Base-by-base conservation (phyloP, 208 protist genomes). In the Strigomonas culicis region DNA sequence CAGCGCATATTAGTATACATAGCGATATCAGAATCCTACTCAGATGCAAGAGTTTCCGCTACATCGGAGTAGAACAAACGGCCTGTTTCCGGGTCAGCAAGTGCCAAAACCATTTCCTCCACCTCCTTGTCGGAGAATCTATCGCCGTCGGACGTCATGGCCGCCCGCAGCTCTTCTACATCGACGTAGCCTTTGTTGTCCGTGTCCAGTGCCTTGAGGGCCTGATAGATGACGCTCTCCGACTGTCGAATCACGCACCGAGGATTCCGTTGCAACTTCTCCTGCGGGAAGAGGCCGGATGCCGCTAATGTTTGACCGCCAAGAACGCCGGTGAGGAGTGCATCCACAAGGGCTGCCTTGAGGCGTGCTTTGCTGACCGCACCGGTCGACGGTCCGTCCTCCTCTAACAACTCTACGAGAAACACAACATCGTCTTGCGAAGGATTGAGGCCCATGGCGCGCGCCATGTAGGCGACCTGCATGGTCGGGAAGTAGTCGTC, bases 401-500 rank as follows among this genome's bases (percentile, higher is more conserved):
- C 82, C 61, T 93, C 84, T 27, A 95, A 69, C 43, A 93, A 72
- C 63, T 87, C 72, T 2, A 92, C 78, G 7, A 96, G 44, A 19
- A 72, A 65, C 13, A 83, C 68, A 0, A 92, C 72, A 27, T 93
- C 68, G 32, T 70, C 50, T 47, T 88, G 78, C 1, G 78, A 82
- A 41, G 92, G 53, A 46, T 95, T 92, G 10, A 97, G 72, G 21
- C 92, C 90, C 80, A 97, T 82, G 11, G 88, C 85, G 31, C 92
- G 82, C 3, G 88, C 80, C 47, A 97, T 59, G 62, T 81, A 93
- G 15, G 85, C 90, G 50, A 96, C 79, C 22, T 82, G 71, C 28
- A 93, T 41, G 1, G 74, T 90, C 21, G 90, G 83, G 57, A 95
- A 84, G 28, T 73, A 69, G 59, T 81, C 71, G 6, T 31, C 43